Evolutionary conservation across 1,139 yeast genomes (phyloP), one percentile per base, ranked within the genome.

Genomic region (Zygoascus meyerae): DNA sequence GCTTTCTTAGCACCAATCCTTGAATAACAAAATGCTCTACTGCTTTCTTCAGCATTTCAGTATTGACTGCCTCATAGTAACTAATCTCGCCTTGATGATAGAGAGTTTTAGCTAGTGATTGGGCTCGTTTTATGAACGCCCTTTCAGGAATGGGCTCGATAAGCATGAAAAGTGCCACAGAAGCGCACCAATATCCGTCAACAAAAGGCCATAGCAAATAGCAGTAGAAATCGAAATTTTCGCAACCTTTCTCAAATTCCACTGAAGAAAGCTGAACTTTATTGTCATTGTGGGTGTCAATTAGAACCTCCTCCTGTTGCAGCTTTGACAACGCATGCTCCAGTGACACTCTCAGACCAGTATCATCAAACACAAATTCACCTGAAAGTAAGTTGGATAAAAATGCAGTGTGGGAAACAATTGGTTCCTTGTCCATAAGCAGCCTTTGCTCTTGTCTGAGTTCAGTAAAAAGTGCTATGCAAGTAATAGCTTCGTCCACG

Each of bases 171-270:
- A 70, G 51, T 10, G 71, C 54, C n/a, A 67, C 60, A 2, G 69
- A 57, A 0, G 69, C 66, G 14, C 69, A 56, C 73, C 74, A 70
- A 55, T 67, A 70, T 3, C 74, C 73, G 44, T 70, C 74, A 36
- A 70, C 58, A 48, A 67, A 70, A 2, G 74, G 74, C 74, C 74
- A 70, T 12, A 70, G 56, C 39, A 70, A 53, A 52, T 62, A 68
- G 49, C 73, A 68, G 55, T 69, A 70, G 49, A 70, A 70, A 51
- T 70, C 73, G 47, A 68, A 68, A 40, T 55, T 56, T 42, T 67
- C 69, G 40, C 65, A 55, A 33, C 69, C 71, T 8, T 52, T 52
- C 30, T 52, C 54, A 18, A 69, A 55, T 48, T 68, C 71, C 15
- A 55, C 54, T 5, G 54, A 42, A 30, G 67, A 57, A 43, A 66